These are phyloP conservation scores for Jamesozyma jinghongensis DNA, from an alignment of 805 yeast species.

Conservation along the genomic window DNA sequence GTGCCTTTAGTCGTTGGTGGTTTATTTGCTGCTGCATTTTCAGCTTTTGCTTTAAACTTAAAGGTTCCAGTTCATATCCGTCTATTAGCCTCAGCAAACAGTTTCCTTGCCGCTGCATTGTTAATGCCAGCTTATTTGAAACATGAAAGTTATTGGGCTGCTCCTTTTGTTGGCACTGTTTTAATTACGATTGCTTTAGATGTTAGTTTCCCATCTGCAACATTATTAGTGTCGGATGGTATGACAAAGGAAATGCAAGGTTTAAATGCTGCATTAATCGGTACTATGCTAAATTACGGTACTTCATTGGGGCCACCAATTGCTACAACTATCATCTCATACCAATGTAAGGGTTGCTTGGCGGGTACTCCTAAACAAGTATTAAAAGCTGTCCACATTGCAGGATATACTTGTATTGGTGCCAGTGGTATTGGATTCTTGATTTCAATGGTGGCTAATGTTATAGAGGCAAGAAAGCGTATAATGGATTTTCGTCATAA, in stretches of 20 bases:
- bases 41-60: conserved; percentile 1
- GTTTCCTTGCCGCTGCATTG: neutral
- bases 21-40: conserved; percentile 38
- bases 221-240: conserved; percentile 43
- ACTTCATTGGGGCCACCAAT: conserved; percentile 54
- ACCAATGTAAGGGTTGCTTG: conserved; percentile 6
- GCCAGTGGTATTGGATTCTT: conserved; percentile 2
- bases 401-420: conserved; percentile 7
- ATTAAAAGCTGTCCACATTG: conserved; percentile 6
- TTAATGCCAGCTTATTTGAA: neutral
- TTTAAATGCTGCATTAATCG: conserved; percentile 54
- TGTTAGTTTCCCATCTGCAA: conserved; percentile 58
- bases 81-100: neutral
- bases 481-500: too few species aligned
- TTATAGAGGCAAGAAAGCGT: too few species aligned
- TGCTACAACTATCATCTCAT: conserved; percentile 37
- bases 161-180: conserved; percentile 42
- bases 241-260: conserved; percentile 55
- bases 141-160: conserved; percentile 39
- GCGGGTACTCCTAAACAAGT: neutral
- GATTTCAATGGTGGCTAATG: too few species aligned
- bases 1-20: conserved; percentile 42
- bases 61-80: conserved; percentile 6
- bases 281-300: conserved; percentile 56
- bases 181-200: conserved; percentile 61